Evolutionary conservation across 1,284 basidiomycete genomes (phyloP), one percentile per base, ranked within the genome.

Genomic region (Cutaneotrichosporon cavernicola): DNA sequence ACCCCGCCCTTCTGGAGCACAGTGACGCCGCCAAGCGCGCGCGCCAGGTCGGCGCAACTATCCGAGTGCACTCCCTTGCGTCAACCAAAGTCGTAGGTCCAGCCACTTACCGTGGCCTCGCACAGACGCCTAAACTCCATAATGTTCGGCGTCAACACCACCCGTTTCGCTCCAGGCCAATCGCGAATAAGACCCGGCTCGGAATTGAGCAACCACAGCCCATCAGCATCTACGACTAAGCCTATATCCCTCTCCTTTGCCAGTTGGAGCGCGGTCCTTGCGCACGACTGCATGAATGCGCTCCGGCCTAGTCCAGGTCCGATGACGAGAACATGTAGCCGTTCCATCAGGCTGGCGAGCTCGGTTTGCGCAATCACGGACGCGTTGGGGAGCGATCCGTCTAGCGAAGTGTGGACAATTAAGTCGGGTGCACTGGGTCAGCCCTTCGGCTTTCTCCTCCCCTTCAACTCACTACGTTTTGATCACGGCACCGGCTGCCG

Each of bases 271-370:
- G 84, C 83, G 5, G 82, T 73, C 31, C 78, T 74, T 4, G 84
- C 85, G 43, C 82, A 92, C 2, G 79, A 80, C 76, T 94, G 92
- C 92, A 98, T 98, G 81, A 92, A 91, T 3, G 86, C 81, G 71
- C 93, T 91, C 0, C 96, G 86, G 0, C 94, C 94, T 0, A 97
- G 85, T 0, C 96, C 96, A 0, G 96, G 96, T 0, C 96, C 96
- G 40, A 99, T 86, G 21, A 99, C 85, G 38, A 99, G 87, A 22
- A 91, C 91, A 77, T 99, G 96, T 76, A 99, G 84, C 0, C 97
- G 89, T 2, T 86, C 85, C 61, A 98, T 84, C 55, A 99, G 83
- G 1, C 76, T 76, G 30, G 88, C 83, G 32, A 98, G 82, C 43
- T 89, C 85, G 0, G 66, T 61, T 50, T 69, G 69, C 43, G 77